A percentile compares a stretch with the other conserved stretches of the same genome.
Evolutionary conservation across 2,329 filamentous ascomycete species (phyloP).

Genomic region (Aspergillus luchuensis): DNA sequence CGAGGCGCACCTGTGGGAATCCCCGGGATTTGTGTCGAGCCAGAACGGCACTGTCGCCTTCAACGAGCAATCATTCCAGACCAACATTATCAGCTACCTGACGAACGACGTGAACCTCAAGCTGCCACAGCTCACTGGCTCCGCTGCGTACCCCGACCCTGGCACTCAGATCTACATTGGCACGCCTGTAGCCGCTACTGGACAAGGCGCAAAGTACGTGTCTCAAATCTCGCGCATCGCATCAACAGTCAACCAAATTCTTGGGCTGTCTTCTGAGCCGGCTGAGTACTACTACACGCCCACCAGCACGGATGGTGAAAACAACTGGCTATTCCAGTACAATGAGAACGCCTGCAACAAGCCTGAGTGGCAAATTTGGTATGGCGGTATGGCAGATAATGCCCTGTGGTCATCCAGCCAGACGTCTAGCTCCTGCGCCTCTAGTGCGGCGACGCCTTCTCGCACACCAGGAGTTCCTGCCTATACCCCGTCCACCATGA

Average conservation of each 20-base stretch:
- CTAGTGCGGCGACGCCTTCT: neutral
- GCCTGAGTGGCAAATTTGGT: neutral
- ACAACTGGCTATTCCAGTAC: neutral
- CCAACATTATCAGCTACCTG: neutral
- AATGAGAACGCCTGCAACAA: neutral
- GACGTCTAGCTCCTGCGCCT: neutral
- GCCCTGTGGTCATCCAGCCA: neutral
- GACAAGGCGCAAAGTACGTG: neutral
- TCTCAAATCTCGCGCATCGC: neutral
- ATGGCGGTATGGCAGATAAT: neutral
- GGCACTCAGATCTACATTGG: slow-evolving; percentile 1
- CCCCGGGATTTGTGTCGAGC: neutral
- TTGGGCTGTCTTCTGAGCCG: neutral
- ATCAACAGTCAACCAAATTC: neutral
- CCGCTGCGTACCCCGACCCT: neutral
- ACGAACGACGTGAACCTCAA: neutral
- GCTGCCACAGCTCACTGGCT: neutral
- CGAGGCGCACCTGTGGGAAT: neutral
- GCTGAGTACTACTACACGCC: neutral
- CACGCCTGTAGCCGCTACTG: neutral
- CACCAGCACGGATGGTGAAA: neutral
- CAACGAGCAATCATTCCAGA: neutral
- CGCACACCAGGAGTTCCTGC: neutral
- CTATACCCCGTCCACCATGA: neutral
- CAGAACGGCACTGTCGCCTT: neutral